Conservation (phyloP, 345 rosid species). For the Dimocarpus longan region DNA sequence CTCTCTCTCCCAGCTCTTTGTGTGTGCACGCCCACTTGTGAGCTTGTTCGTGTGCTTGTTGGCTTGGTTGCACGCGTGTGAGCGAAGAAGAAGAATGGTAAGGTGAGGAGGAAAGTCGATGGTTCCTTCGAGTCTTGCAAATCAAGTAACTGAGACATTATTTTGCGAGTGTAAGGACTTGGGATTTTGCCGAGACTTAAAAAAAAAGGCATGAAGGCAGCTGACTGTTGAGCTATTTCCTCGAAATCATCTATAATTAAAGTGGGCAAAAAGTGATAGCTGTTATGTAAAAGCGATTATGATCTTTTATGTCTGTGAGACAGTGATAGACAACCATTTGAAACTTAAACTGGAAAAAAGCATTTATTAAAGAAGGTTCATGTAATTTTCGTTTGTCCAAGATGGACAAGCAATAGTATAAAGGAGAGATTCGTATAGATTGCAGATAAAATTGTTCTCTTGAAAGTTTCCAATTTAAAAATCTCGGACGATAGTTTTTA, state of each 20-base stretch:
- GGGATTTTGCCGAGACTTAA: neutral
- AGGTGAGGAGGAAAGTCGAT: neutral
- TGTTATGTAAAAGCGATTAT: slow-evolving; percentile 28
- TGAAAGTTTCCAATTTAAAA: neutral
- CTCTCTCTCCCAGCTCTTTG: neutral
- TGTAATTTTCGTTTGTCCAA: neutral
- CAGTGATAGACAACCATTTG: slow-evolving; percentile 32
- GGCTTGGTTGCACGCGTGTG: neutral
- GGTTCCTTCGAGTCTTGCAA: slow-evolving; percentile 25
- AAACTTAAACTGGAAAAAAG: slow-evolving; percentile 14
- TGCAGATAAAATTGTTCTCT: neutral
- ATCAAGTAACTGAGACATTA: slow-evolving; percentile 27
- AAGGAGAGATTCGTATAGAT: slow-evolving; percentile 5
- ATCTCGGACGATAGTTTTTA: neutral
- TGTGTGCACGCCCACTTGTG: neutral
- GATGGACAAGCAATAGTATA: neutral
- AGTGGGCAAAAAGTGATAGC: slow-evolving; percentile 24
- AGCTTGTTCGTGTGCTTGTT: neutral
- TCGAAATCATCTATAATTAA: slow-evolving; percentile 23
- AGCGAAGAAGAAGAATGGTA: neutral
- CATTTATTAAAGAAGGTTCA: slow-evolving; percentile 20
- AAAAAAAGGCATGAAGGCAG: slow-evolving; percentile 4
- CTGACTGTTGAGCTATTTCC: slow-evolving; percentile 16
- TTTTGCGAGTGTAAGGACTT: neutral
- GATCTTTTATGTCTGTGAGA: slow-evolving; percentile 21